phyloP scores from a whole-genome alignment of 352 stramenopile genomes.

The Globisporangium emineosum region DNA sequence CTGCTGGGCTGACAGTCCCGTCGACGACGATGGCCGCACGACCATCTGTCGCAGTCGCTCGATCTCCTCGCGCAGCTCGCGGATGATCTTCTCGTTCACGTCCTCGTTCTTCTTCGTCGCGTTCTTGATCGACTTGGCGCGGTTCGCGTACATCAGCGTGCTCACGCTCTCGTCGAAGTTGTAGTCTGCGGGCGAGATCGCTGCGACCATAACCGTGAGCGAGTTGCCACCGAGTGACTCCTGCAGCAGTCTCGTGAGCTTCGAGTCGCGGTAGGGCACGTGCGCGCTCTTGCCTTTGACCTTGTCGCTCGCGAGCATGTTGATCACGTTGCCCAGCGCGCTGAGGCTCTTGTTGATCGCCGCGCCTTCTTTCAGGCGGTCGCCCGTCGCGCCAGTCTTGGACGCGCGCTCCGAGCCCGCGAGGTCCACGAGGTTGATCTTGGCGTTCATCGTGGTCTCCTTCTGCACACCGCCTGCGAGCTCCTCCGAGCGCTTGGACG shows the following conservation, averaged over 20 bases:
- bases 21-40: slow-evolving; percentile 36
- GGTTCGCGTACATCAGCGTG: slow-evolving; percentile 92
- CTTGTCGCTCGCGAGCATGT: slow-evolving; percentile 69
- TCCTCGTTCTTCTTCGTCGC: slow-evolving; percentile 87
- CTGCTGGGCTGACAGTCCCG: neutral
- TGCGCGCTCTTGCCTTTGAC: slow-evolving; percentile 46
- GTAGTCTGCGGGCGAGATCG: slow-evolving; percentile 89
- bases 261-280: slow-evolving; percentile 91
- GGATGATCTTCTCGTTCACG: slow-evolving; percentile 90
- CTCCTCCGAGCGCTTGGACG: slow-evolving; percentile 68
- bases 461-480: slow-evolving; percentile 47
- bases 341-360: slow-evolving; percentile 93
- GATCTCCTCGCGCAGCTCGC: slow-evolving; percentile 91
- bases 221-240: slow-evolving; percentile 91
- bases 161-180: slow-evolving; percentile 93
- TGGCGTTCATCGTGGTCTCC: slow-evolving; percentile 83
- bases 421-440: slow-evolving; percentile 92
- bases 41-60: slow-evolving; percentile 88
- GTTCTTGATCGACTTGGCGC: slow-evolving; percentile 92
- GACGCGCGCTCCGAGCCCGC: slow-evolving; percentile 85
- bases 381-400: slow-evolving; percentile 86
- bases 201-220: slow-evolving; percentile 93
- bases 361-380: slow-evolving; percentile 88
- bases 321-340: slow-evolving; percentile 92
- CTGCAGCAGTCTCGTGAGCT: slow-evolving; percentile 88